Conservation (phyloP, 2,329 filamentous ascomycete species). For the Pseudogymnoascus destructans region DNA sequence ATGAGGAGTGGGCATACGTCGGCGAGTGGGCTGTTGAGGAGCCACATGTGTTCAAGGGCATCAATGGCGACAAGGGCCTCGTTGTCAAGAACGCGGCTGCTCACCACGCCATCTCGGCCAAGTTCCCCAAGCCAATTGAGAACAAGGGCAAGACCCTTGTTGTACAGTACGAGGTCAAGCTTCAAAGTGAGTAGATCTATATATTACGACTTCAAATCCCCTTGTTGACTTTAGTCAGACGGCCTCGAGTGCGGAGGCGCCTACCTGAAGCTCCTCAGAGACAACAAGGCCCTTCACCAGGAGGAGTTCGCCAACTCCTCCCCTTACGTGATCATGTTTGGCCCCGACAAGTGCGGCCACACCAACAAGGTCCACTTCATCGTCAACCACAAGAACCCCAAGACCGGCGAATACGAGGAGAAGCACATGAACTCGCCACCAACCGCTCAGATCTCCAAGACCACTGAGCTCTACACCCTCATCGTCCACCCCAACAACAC, state of each 20-base stretch:
- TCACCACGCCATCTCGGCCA: constrained; percentile 98
- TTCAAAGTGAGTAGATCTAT: constrained; percentile 60
- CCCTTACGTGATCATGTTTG: constrained; percentile 99
- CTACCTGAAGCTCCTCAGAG: constrained; percentile 96
- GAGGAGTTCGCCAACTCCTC: constrained; percentile 97
- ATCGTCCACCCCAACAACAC: constrained; percentile 95
- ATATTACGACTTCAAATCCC: neutral
- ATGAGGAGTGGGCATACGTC: constrained; percentile 92
- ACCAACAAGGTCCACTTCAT: constrained; percentile 99
- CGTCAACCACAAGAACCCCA: constrained; percentile 99
- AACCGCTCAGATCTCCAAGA: constrained; percentile 78
- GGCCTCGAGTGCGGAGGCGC: constrained; percentile 96
- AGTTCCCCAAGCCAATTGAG: constrained; percentile 92
- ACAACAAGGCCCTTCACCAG: constrained; percentile 91
- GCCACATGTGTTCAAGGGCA: constrained; percentile 78
- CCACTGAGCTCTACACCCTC: constrained; percentile 87
- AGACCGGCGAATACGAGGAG: constrained; percentile 99
- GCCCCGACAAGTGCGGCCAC: constrained; percentile 96
- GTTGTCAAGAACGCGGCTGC: constrained; percentile 96
- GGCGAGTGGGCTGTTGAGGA: constrained; percentile 97
- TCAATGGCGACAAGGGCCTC: constrained; percentile 89
- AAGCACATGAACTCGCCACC: constrained; percentile 87
- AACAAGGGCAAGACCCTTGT: constrained; percentile 96
- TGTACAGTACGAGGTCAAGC: constrained; percentile 98
- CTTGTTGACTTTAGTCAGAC: constrained; percentile 41